These are phyloP conservation scores for Penicillium concentricum DNA, from an alignment of 2,329 filamentous ascomycete genomes.

Conservation along the genomic window DNA sequence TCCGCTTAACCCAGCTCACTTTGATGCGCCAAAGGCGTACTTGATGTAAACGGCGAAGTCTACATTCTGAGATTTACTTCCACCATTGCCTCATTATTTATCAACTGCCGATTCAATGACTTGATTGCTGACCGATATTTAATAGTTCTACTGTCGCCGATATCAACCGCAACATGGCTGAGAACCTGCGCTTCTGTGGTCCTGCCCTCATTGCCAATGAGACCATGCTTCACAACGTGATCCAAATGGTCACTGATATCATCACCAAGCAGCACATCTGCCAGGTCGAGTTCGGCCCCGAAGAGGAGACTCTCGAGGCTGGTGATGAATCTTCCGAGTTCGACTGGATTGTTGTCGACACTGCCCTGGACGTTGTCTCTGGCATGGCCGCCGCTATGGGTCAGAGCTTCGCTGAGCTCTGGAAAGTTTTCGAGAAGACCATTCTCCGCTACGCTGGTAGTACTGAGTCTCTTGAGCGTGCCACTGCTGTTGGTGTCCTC, in stretches of 20 bases:
- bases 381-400: constrained; percentile 82
- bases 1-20: constrained; percentile 99
- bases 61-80: constrained; percentile 44
- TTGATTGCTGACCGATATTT: constrained; percentile 34
- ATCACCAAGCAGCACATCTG: constrained; percentile 89
- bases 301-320: constrained; percentile 72
- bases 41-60: constrained; percentile 83
- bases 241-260: constrained; percentile 72
- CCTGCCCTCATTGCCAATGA: constrained; percentile 77
- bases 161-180: constrained; percentile 89
- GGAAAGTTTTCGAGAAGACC: constrained; percentile 94
- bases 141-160: constrained; percentile 82
- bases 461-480: constrained; percentile 81
- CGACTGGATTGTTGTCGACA: constrained; percentile 96
- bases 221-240: constrained; percentile 71
- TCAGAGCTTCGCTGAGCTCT: constrained; percentile 76
- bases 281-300: constrained; percentile 83
- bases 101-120: constrained; percentile 15
- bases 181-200: constrained; percentile 86
- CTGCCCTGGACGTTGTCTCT: constrained; percentile 84
- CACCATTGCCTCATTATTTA: constrained; percentile 16
- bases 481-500: constrained; percentile 84
- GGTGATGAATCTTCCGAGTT: constrained; percentile 86
- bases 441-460: constrained; percentile 85
- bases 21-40: constrained; percentile 78